Evolutionary conservation across 805 yeast species (phyloP), one percentile per base, ranked within the genome.

Genomic region (Schizosaccharomyces cryophilus): DNA sequence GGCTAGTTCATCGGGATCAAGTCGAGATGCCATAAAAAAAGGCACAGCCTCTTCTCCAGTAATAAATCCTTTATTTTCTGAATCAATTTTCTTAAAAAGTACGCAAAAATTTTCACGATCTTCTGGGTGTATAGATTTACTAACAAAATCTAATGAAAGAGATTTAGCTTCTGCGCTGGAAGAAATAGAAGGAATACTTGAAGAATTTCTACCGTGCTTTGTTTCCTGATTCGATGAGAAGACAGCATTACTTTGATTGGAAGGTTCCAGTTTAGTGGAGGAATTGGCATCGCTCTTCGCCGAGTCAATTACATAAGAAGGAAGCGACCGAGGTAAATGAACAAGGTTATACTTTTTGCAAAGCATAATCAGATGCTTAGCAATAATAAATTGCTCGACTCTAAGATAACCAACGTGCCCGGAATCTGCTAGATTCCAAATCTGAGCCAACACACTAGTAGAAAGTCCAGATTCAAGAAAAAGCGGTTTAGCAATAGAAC

Each of bases 351-450:
- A 24, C 35, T 51, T 17, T 29, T 51, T 51, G 31, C 56, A 51
- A 17, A 51, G n/a, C 26, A 29, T 29, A 6, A 90, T 93, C 65
- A 93, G 78, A 69, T 84, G 90, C 87, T 90, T 84, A 19, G 97
- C 96, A 68, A 93, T 83, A 2, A 94, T 82, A 70, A 93, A 93
- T 70, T 93, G 98, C 64, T 80, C 76, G 67, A 78, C 80, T 59
- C 85, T 77, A 68, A 93, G 87, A 54, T 78, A 78, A 30, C 96
- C 96, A 58, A 85, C 80, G 70, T 87, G 87, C 65, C 86, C 84
- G 64, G 87, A 78, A 70, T 93, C 96, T 9, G 97, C 81, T 66
- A 93, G 76, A 72, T 93, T 98, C 99, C 99, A 93, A 54, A 90
- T 82, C 31, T 80, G 73, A 1, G 97, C 98, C 64, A 93, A 77